Percentiles rank a stretch among this genome's conserved stretches.
Evolutionary conservation across 2,329 filamentous ascomycete genomes (phyloP).

Genomic region (Trichoderma oligosporum): DNA sequence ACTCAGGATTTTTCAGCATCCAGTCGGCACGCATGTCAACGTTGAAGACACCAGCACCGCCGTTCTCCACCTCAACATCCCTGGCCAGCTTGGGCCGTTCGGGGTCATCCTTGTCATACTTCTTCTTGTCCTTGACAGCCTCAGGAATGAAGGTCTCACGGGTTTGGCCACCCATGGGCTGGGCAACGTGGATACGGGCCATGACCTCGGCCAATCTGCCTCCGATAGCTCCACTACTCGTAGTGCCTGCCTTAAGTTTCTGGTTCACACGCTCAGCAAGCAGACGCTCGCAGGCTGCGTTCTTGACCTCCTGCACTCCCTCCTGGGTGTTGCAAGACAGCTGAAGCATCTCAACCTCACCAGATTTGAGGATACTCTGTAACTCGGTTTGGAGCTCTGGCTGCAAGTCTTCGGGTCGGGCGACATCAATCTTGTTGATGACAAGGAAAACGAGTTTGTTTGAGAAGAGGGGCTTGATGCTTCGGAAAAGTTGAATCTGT

Average conservation of each 20-base stretch:
- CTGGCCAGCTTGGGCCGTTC: conserved; percentile 74
- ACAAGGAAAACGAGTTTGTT: conserved; percentile 98
- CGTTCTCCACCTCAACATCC: conserved; percentile 87
- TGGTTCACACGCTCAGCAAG: conserved; percentile 90
- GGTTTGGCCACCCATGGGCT: conserved; percentile 75
- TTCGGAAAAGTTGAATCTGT: conserved; percentile 92
- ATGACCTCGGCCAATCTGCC: conserved; percentile 86
- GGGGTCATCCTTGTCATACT: conserved; percentile 89
- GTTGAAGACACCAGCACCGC: conserved; percentile 93
- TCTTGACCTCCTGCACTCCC: conserved; percentile 91
- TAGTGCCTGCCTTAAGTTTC: conserved; percentile 91
- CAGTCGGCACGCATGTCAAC: conserved; percentile 89
- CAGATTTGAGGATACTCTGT: conserved; percentile 74
- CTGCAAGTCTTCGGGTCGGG: conserved; percentile 81
- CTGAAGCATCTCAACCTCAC: conserved; percentile 89
- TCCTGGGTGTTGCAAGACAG: conserved; percentile 93
- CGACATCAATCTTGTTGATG: conserved; percentile 96
- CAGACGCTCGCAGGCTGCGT: conserved; percentile 86
- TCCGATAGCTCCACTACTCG: conserved; percentile 68
- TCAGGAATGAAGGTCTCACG: conserved; percentile 88
- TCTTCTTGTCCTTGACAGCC: conserved; percentile 72
- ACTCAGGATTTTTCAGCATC: conserved; percentile 79
- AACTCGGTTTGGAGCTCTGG: conserved; percentile 72
- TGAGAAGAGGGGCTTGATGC: conserved; percentile 92
- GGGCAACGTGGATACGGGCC: conserved; percentile 93